phyloP scores from a whole-genome alignment of 2,329 filamentous ascomycete genomes.

The Botrytis galanthina region DNA sequence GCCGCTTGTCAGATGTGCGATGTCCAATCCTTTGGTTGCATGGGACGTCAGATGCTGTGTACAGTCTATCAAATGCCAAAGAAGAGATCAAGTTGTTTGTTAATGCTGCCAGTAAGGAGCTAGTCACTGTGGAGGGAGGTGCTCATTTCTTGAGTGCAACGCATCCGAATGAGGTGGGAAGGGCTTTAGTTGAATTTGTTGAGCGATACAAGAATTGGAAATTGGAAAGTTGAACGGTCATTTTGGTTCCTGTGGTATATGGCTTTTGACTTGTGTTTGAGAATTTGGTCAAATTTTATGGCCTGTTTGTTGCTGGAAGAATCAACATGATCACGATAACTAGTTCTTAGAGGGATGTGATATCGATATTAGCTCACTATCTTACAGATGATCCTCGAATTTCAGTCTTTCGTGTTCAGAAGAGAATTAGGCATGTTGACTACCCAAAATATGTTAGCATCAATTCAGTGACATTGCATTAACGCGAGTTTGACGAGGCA shows the following conservation, averaged over 20 bases:
- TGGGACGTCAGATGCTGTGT: constrained; percentile 48
- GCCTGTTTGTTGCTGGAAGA: background rate
- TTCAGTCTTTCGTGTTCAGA: background rate
- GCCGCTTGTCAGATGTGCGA: constrained; percentile 47
- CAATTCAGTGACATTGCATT: background rate
- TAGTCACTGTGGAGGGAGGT: constrained; percentile 46
- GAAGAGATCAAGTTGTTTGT: constrained; percentile 54
- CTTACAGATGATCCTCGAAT: background rate
- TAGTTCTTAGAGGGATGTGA: background rate
- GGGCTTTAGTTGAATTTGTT: constrained; percentile 25
- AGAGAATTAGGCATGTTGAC: background rate
- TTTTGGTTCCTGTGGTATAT: background rate
- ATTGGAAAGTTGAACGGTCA: background rate
- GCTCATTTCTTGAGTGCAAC: constrained; percentile 49
- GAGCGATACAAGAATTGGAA: background rate
- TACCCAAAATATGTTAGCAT: background rate
- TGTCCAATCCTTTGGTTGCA: constrained; percentile 51
- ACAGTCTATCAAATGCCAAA: constrained; percentile 41
- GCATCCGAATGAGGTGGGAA: constrained; percentile 22
- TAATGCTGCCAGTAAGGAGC: constrained; percentile 44
- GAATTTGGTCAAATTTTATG: background rate
- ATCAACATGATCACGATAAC: background rate
- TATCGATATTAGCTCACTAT: background rate
- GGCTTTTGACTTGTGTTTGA: background rate
- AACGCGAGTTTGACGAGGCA: background rate